A percentile compares a stretch with the other conserved stretches of the same genome.
Evolutionary conservation across 148 eudicot species (phyloP).

Genomic region (Spergularia bocconei): DNA sequence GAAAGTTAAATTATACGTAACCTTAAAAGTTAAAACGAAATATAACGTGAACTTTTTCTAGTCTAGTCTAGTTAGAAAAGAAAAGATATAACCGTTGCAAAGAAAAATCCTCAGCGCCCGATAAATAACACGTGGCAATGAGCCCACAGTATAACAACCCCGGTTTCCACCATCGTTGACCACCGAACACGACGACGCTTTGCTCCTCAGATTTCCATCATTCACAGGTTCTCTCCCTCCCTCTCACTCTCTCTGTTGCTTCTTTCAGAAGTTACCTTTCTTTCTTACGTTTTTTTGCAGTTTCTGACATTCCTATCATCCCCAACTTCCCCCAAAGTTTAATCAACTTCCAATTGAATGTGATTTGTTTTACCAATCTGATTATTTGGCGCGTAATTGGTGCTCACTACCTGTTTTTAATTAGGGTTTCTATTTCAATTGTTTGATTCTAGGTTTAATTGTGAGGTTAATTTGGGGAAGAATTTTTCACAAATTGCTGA

Average conservation of each 20-base stretch:
- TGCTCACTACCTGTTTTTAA: not conserved
- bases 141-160: too few relatives aligned
- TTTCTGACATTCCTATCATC: too few relatives aligned
- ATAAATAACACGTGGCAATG: too few relatives aligned
- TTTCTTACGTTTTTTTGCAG: too few relatives aligned
- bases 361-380: too few relatives aligned
- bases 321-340: too few relatives aligned
- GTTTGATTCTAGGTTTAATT: not conserved
- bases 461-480: not conserved
- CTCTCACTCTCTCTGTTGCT: not conserved
- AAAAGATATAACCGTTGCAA: too few relatives aligned
- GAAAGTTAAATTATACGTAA: too few relatives aligned
- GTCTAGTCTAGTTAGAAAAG: too few relatives aligned
- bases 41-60: too few relatives aligned
- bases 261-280: not conserved
- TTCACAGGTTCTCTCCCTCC: constrained; percentile 6
- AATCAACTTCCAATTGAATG: not conserved
- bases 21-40: too few relatives aligned
- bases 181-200: constrained; percentile 3
- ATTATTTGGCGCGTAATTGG: constrained; percentile 2
- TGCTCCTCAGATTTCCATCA: constrained; percentile 10
- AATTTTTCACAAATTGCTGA: not conserved
- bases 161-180: constrained; percentile 5
- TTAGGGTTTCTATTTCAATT: constrained; percentile 10
- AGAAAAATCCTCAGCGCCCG: too few relatives aligned